Base-by-base conservation (phyloP, 2,329 filamentous ascomycete genomes). In the Colletotrichum sp. region DNA sequence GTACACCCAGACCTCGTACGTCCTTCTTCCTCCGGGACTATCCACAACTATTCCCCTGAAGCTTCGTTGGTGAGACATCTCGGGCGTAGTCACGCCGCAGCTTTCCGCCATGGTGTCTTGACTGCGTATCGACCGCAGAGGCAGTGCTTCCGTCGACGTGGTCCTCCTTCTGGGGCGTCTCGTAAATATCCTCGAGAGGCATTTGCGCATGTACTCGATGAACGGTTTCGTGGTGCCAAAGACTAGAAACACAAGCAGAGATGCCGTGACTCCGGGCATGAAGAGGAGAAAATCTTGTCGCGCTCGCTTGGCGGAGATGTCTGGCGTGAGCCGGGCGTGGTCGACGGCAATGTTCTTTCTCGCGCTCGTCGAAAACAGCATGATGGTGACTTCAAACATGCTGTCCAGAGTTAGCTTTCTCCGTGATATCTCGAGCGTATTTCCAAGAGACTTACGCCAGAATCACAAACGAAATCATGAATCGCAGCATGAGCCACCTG, bases 401-500 rank as follows among this genome's bases (percentile, higher is more conserved):
- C 81, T 84, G 6, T 44, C 3, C 18, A 21, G 3, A n/a, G 59
- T 75, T 12, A 78, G 73, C 0, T 1, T 30, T 32, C 9, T 18
- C 21, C 10, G 16, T 8, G 8, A 4, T 13, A 12, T 16, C 26
- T 18, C 4, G 10, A 1, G 16, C 4, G 21, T 4, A 15, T 4
- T 16, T 4, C 44, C 8, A 10, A 0, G 10, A 3, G 6, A 74
- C 82, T 76, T 77, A 85, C 83, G 83, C 81, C 52, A 88, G 78
- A 18, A 86, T 82, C 5, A 85, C 68, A 74, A 88, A 88, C 6
- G 83, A 86, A 13, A 88, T 82, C 2, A 84, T 83, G 76, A 89
- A 89, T 8, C 88, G 85, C 12, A 84, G 80, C 12, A 89, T 77
- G 9, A 89, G 82, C 82, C 86, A 88, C 30, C 80, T 82, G 76